Evolutionary conservation across 805 yeast genomes (phyloP).

Genomic region (Candida vartiovaarae): DNA sequence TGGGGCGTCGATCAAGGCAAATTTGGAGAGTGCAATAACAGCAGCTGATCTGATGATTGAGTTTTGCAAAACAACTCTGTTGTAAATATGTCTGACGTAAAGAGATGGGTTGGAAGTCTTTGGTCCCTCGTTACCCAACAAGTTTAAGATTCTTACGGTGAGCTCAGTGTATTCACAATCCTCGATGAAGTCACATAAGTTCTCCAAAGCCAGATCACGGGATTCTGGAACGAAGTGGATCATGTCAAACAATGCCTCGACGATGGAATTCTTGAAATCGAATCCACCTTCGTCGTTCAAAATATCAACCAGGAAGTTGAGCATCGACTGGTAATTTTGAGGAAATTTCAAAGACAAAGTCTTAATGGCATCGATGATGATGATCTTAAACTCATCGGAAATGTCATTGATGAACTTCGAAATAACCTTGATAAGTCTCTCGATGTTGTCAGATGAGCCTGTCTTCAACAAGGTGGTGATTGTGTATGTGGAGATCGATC

Average conservation of each 20-base stretch:
- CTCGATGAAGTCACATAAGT: conserved; percentile 93
- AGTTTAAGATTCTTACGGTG: conserved; percentile 84
- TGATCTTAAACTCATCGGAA: conserved; percentile 90
- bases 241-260: conserved; percentile 89
- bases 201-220: conserved; percentile 74
- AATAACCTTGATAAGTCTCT: conserved; percentile 81
- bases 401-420: conserved; percentile 87
- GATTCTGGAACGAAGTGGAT: conserved; percentile 82
- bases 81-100: conserved; percentile 92
- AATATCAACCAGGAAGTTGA: conserved; percentile 72
- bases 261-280: conserved; percentile 75
- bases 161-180: conserved; percentile 96
- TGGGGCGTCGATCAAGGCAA: conserved; percentile 66
- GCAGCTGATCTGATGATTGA: conserved; percentile 95
- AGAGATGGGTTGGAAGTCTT: conserved; percentile 75
- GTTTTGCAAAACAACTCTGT: conserved; percentile 93
- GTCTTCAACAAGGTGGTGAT: conserved; percentile 94
- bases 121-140: conserved; percentile 95
- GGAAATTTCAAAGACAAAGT: conserved; percentile 92
- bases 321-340: conserved; percentile 75
- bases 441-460: conserved; percentile 85
- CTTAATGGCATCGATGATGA: conserved; percentile 91
- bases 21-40: conserved; percentile 84
- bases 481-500: conserved; percentile 93
- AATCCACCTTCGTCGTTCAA: conserved; percentile 90